Base-by-base conservation (phyloP, 257 asterid species). In the Lithospermum erythrorhizon region DNA sequence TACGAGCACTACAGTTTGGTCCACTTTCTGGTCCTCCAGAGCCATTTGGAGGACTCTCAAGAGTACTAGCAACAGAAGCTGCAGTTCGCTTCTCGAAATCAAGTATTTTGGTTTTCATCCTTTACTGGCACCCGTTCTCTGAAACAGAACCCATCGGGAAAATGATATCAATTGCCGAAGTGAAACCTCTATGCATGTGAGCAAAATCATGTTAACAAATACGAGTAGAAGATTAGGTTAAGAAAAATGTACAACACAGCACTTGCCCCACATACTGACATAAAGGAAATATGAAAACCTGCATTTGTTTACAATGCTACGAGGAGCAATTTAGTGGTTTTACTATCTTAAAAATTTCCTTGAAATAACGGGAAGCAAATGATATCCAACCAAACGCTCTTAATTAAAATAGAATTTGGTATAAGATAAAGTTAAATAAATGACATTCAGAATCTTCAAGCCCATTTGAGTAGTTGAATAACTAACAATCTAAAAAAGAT, bases 111-210 rank as follows among this genome's bases (percentile, higher is more conserved):
- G 11, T 55, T 63, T 45, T 83, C 90, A n/a, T 82, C 94, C 74
- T 86, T 91, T 22, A 66, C 81, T 30, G 90, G 95, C 63, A 91
- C 95, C 32, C 96, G 94, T 76, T 91, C 96, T 77, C 96, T 91
- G 70, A 62, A 53, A 57, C 55, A 53, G 21, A 49, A n/a, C 57
- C 64, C 51, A n/a, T 21, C 23, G 10, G 19, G 17, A 6, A 55
- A 17, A 10, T 24, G 3, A 52, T 52, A 53, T 53, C 8, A 20
- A 20, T 53, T 20, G 10, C 1, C 9, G 16, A 21, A 53, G 57
- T 53, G 23, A 19, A 52, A 53, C 5, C 3, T 53, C 27, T 53
- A 53, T 8, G 21, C 7, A 20, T 13, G 57, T 53, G 57, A 53
- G 25, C 6, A 20, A 53, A 20, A 23, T 0, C 9, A 18, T 20